Base-by-base conservation (phyloP, 2,329 filamentous ascomycete genomes). In the Fusarium virguliforme region DNA sequence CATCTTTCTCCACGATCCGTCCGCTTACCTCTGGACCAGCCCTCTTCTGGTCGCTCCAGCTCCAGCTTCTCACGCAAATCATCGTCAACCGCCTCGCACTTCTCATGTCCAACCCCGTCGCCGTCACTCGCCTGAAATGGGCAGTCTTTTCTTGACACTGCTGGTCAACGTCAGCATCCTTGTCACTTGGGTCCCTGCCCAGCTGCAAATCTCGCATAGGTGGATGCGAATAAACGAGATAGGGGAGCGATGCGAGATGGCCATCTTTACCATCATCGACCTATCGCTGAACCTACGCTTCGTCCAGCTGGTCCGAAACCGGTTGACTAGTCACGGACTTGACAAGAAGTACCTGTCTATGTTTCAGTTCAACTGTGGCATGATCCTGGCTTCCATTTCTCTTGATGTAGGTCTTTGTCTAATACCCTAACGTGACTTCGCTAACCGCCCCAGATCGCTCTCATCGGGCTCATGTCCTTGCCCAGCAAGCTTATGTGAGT, bases 221-320 rank as follows among this genome's bases (percentile, higher is more conserved):
- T 50, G 46, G 46, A 32, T 50, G 28, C 46, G 46, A 32, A 50
- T 50, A 50, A 50, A 26, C 46, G 46, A 50, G 46, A 50, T 50
- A 26, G 30, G 46, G 46, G 26, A 50, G 28, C 30, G 46, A 50
- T 50, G 46, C 6, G 46, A 50, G 10, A 50, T 50, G 46, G 46
- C 46, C 6, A 50, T 50, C 28, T 50, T 50, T 50, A 30, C 46
- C 46, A 32, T 50, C 46, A 30, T 50, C 13, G 46, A 50, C n/a
- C 46, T 50, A 32, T 32, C 10, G 9, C 46, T 50, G 7, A 50
- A 50, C 9, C 9, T 50, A n/a, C 46, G 46, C 15, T 50, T 50
- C 46, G 46, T 50, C n/a, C 46, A 50, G 32, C 46, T 50, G 46
- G 46, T 50, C 9, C 46, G 46, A 12, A 50, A 50, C n/a, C 46